Evolutionary conservation across 164 flowering plant genomes (phyloP), one percentile per base, ranked within the genome.

Genomic region (Hamamelis virginiana): DNA sequence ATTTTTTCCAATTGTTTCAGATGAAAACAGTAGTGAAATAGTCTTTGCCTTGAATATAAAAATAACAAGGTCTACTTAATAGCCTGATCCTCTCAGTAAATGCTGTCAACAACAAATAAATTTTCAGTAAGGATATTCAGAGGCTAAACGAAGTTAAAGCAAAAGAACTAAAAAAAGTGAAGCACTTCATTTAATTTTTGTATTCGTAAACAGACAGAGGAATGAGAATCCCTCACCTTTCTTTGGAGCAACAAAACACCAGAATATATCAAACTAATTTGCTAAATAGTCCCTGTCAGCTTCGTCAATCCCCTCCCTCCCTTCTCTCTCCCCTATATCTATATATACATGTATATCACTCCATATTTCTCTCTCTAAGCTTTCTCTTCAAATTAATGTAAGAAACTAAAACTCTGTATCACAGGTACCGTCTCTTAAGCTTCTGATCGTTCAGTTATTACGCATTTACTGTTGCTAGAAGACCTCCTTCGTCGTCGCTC

Each of bases 51-150:
- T 27, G 15, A 52, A 51, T 16, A 63, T 18, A 18, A 8, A 63
- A 21, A n/a, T 22, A 4, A 63, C 46, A 21, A 22, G 25, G 13
- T 63, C 66, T 63, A 44, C 27, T 22, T 45, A 52, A 43, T 63
- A 23, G 66, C 52, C 52, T 63, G 63, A 41, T 33, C n/a, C n/a
- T 16, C 33, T 23, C 43, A 28, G 63, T 60, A 44, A 63, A 63
- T 22, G 52, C 66, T 44, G 66, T 25, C 28, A 45, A 46, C 27
- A 45, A 45, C 33, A 6, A 63, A 63, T 23, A 45, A 45, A 44
- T 46, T 19, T 18, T 11, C 45, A 60, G 13, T 11, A 33, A 33
- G 2, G 12, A 63, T 41, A 23, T 41, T 21, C 45, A 60, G 23
- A 33, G 18, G 18, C 33, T n/a, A 38, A 16, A 55, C 11, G 8